A percentile compares a stretch with the other conserved stretches of the same genome.
Evolutionary conservation across 2,329 filamentous ascomycete genomes (phyloP).

Genomic region (Sarocladiaceae sp.): DNA sequence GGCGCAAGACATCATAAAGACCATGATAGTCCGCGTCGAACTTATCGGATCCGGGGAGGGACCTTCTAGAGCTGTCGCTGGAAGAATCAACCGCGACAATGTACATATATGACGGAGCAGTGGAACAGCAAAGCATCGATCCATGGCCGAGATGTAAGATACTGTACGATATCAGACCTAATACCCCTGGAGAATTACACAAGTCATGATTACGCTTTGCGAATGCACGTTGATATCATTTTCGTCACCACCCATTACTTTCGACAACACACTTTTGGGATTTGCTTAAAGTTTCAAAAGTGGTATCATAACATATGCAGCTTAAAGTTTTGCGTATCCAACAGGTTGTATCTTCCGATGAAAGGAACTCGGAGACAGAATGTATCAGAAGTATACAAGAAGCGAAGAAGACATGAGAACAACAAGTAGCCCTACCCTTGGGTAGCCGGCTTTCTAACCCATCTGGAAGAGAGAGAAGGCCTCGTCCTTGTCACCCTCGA

Average conservation of each 20-base stretch:
- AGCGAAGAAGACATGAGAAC: constrained; percentile 2
- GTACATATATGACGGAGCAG: too few species aligned
- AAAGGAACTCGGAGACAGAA: neutral
- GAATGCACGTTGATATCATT: neutral
- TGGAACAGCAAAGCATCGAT: too few species aligned
- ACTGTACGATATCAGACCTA: constrained; percentile 2
- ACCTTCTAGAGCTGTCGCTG: too few species aligned
- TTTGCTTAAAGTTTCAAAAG: constrained; percentile 4
- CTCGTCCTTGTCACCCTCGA: constrained; percentile 15
- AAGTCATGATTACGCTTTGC: too few species aligned
- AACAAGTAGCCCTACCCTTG: neutral
- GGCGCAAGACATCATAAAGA: neutral
- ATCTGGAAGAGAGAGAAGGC: constrained; percentile 20
- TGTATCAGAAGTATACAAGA: constrained; percentile 10
- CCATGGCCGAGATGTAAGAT: constrained; percentile 1
- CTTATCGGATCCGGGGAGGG: too few species aligned
- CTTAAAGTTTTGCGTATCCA: neutral
- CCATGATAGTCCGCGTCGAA: constrained; percentile 32
- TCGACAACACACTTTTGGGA: constrained; percentile 7
- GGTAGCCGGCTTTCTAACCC: constrained; percentile 3
- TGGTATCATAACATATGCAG: constrained; percentile 9
- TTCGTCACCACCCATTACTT: neutral
- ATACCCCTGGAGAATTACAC: constrained; percentile 1
- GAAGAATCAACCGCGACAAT: too few species aligned
- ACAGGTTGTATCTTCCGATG: too few species aligned